Evolutionary conservation across 1,284 basidiomycete species (phyloP).

Genomic region (Heimioporus punctisporus): DNA sequence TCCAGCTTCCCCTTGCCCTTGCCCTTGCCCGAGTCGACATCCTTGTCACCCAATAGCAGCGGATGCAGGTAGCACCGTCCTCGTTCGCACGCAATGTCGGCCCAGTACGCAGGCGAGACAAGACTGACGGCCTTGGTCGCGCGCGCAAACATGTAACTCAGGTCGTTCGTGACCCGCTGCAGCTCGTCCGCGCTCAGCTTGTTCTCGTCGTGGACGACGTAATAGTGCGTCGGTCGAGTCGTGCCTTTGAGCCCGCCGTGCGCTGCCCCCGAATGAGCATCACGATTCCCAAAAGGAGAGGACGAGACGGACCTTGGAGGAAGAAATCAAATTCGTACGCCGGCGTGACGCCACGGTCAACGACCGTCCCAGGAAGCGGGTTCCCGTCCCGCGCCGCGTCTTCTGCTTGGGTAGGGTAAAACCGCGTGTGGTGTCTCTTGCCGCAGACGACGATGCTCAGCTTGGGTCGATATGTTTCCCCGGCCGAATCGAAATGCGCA

Average conservation of each 20-base stretch:
- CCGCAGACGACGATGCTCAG: conserved; percentile 77
- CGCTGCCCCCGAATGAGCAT: conserved; percentile 17
- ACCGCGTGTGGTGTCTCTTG: conserved; percentile 78
- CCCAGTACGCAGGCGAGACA: conserved; percentile 81
- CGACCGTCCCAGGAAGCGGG: conserved; percentile 73
- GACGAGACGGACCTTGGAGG: conserved; percentile 48
- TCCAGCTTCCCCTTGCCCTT: conserved; percentile 10
- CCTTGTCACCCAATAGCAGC: conserved; percentile 43
- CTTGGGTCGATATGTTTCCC: conserved; percentile 51
- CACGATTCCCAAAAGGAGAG: neutral
- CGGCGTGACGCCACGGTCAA: conserved; percentile 69
- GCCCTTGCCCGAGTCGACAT: conserved; percentile 4
- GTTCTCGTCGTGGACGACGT: conserved; percentile 75
- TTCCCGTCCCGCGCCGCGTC: conserved; percentile 67
- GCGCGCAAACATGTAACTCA: conserved; percentile 78
- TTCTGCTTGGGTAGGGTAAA: conserved; percentile 55
- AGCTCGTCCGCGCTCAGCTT: conserved; percentile 67
- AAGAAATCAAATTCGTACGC: conserved; percentile 81
- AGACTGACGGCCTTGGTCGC: conserved; percentile 82
- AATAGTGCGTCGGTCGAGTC: conserved; percentile 76
- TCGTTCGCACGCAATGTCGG: conserved; percentile 76
- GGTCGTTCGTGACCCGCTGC: conserved; percentile 56
- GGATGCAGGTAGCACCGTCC: conserved; percentile 75
- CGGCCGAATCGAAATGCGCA: conserved; percentile 43
- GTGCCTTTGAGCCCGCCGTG: conserved; percentile 68